Evolutionary conservation across 2,329 filamentous ascomycete genomes (phyloP).

Genomic region (Dactylellina drechsleri): DNA sequence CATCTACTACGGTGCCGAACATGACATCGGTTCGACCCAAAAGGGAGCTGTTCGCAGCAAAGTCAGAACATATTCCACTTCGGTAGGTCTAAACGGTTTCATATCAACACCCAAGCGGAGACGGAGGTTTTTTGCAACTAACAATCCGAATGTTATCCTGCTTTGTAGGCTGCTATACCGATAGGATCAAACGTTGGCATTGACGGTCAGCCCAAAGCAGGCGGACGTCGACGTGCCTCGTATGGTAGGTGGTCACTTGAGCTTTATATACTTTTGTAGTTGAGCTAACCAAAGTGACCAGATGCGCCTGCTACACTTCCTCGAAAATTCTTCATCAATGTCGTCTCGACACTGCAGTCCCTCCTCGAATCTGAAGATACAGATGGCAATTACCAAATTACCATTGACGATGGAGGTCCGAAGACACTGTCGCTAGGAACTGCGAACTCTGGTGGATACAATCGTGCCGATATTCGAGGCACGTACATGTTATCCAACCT

Average conservation of each 20-base stretch:
- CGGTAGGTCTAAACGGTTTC: slow-evolving; percentile 35
- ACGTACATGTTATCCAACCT: slow-evolving; percentile 98
- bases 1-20: slow-evolving; percentile 51
- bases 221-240: slow-evolving; percentile 53
- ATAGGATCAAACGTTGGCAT: slow-evolving; percentile 24
- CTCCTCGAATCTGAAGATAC: slow-evolving; percentile 89
- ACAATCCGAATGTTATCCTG: neutral
- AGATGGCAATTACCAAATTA: slow-evolving; percentile 95
- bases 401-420: slow-evolving; percentile 92
- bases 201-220: slow-evolving; percentile 45
- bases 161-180: slow-evolving; percentile 45
- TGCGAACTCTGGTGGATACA: slow-evolving; percentile 83
- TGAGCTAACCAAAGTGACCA: slow-evolving; percentile 60
- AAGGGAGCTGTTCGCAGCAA: slow-evolving; percentile 48
- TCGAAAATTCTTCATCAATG: slow-evolving; percentile 85
- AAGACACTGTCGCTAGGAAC: slow-evolving; percentile 90
- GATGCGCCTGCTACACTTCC: slow-evolving; percentile 77
- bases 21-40: slow-evolving; percentile 46
- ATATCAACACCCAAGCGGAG: neutral
- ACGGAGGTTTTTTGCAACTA: neutral
- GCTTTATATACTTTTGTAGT: too few relatives aligned
- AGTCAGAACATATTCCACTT: slow-evolving; percentile 52
- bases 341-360: slow-evolving; percentile 81
- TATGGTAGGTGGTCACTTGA: slow-evolving; percentile 60
- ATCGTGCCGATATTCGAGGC: slow-evolving; percentile 88